Percentiles rank a stretch among this genome's conserved stretches.
Conservation (phyloP, 202 grass and related monocot genomes). For the Saccharum hybrid region DNA sequence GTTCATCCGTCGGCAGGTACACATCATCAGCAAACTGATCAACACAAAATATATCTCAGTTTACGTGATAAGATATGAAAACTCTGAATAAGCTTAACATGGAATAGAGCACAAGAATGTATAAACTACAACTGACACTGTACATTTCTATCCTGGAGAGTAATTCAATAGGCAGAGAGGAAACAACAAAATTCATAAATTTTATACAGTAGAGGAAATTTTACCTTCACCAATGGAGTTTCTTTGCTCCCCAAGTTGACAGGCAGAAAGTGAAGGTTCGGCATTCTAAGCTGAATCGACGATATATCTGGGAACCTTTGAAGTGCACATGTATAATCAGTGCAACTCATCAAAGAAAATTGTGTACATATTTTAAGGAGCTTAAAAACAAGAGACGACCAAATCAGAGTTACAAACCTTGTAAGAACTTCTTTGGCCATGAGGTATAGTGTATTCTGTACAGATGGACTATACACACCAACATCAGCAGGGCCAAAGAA, state of each 20-base stretch:
- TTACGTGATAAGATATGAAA: background rate
- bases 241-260: conserved; percentile 87
- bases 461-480: conserved; percentile 95
- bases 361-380: background rate
- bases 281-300: conserved; percentile 85
- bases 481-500: conserved; percentile 85
- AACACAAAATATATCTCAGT: conserved; percentile 7
- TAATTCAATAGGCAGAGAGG: background rate
- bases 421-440: conserved; percentile 88
- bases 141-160: background rate
- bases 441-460: conserved; percentile 90
- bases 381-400: conserved; percentile 20
- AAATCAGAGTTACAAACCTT: conserved; percentile 54
- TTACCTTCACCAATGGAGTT: conserved; percentile 85
- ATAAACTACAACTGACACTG: background rate
- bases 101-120: background rate
- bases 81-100: background rate
- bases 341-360: conserved; percentile 6
- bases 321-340: conserved; percentile 39
- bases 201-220: conserved; percentile 19
- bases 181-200: background rate
- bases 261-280: conserved; percentile 88
- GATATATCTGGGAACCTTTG: conserved; percentile 77
- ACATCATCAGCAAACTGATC: conserved; percentile 90
- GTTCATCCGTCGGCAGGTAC: conserved; percentile 86